Conservation (phyloP, 2,329 filamentous ascomycete species). For the Leptosphaerulina australis region DNA sequence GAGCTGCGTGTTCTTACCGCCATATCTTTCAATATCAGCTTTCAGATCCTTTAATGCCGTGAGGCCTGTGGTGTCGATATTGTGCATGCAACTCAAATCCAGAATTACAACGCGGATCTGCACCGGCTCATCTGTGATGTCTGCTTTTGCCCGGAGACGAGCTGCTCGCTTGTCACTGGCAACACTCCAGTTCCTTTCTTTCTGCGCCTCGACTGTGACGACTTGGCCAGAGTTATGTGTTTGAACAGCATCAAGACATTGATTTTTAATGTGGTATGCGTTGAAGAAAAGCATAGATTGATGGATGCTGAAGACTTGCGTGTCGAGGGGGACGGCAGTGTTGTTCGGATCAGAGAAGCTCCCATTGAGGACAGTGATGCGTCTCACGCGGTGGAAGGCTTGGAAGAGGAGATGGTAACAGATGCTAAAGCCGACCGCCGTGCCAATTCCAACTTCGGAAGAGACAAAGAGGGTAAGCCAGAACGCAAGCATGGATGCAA, state of each 20-base stretch:
- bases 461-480: slow-evolving; percentile 68
- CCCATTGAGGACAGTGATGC: slow-evolving; percentile 25
- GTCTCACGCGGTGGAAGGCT: slow-evolving; percentile 58
- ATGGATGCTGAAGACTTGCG: slow-evolving; percentile 62
- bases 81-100: slow-evolving; percentile 59
- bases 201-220: slow-evolving; percentile 44
- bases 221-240: slow-evolving; percentile 53
- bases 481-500: slow-evolving; percentile 67
- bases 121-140: slow-evolving; percentile 47
- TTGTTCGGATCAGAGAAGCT: slow-evolving; percentile 11
- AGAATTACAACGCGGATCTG: slow-evolving; percentile 58
- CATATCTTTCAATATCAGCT: slow-evolving; percentile 57
- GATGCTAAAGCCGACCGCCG: slow-evolving; percentile 59
- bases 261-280: slow-evolving; percentile 59
- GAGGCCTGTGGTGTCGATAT: slow-evolving; percentile 61
- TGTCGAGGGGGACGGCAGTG: slow-evolving; percentile 52
- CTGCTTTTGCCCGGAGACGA: slow-evolving; percentile 52
- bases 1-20: slow-evolving; percentile 55
- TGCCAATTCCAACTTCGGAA: slow-evolving; percentile 65
- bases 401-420: slow-evolving; percentile 62
- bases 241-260: slow-evolving; percentile 59
- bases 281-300: slow-evolving; percentile 68
- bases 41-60: slow-evolving; percentile 57
- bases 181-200: slow-evolving; percentile 62
- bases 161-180: slow-evolving; percentile 56